Evolutionary conservation across 257 asterid genomes (phyloP).

Genomic region (Jacaranda copaia): DNA sequence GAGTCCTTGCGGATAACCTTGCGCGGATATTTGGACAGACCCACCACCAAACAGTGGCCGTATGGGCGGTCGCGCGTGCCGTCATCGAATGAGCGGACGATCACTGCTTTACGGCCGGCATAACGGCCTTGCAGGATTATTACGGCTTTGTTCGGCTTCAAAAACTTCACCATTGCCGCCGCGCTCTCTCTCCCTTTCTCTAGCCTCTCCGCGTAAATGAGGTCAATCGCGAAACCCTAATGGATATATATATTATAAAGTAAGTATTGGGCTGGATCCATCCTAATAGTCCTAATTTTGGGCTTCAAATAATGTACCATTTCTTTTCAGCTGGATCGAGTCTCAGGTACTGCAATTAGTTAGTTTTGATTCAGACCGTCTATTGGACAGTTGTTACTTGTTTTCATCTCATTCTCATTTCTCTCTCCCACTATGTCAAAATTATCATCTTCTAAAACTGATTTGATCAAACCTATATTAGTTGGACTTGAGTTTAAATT

Average conservation of each 20-base stretch:
- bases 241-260: conserved; percentile 11
- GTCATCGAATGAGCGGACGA: conserved; percentile 43
- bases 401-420: too few species aligned
- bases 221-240: conserved; percentile 22
- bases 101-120: conserved; percentile 49
- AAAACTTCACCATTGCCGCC: conserved; percentile 49
- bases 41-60: conserved; percentile 55
- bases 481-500: too few species aligned
- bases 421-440: too few species aligned
- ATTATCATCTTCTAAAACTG: too few species aligned
- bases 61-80: conserved; percentile 58
- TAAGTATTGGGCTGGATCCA: not conserved
- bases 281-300: not conserved
- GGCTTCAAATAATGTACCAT: not conserved
- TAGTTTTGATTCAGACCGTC: too few species aligned
- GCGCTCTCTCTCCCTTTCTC: not conserved
- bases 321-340: too few species aligned
- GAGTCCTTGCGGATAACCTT: conserved; percentile 59
- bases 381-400: too few species aligned
- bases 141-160: conserved; percentile 56
- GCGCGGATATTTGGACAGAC: conserved; percentile 48
- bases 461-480: too few species aligned
- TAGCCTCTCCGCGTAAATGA: not conserved
- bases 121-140: conserved; percentile 45
- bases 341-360: too few species aligned